These are phyloP conservation scores for Chaetomidium leptoderma DNA, from an alignment of 495 filamentous ascomycete genomes.

Conservation along the genomic window DNA sequence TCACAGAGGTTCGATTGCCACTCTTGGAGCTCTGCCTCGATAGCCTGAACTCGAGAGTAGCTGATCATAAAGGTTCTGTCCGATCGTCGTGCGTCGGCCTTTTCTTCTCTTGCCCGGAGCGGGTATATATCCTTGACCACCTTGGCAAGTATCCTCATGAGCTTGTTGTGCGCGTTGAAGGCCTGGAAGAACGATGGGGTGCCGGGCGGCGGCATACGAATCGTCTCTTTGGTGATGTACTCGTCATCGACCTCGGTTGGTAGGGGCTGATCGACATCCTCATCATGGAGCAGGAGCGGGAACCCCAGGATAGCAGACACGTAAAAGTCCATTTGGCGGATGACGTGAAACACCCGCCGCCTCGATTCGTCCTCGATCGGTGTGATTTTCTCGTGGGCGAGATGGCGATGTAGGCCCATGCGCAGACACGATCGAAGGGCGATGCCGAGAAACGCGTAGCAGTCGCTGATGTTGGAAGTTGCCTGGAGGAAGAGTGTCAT, in stretches of 20 bases:
- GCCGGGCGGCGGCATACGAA: constrained; percentile 70
- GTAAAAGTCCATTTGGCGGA: constrained; percentile 92
- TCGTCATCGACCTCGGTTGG: constrained; percentile 87
- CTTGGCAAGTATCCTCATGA: constrained; percentile 76
- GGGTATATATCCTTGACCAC: constrained; percentile 89
- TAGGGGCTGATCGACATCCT: constrained; percentile 88
- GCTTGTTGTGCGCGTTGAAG: constrained; percentile 75
- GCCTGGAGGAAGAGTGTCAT: constrained; percentile 93
- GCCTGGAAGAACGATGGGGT: constrained; percentile 71
- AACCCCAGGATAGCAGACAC: constrained; percentile 85
- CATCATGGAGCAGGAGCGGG: constrained; percentile 75
- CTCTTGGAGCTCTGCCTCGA: constrained; percentile 75
- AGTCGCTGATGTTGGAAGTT: constrained; percentile 84
- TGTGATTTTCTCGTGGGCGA: constrained; percentile 64
- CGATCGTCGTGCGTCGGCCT: constrained; percentile 38
- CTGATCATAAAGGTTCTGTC: constrained; percentile 71
- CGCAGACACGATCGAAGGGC: constrained; percentile 79
- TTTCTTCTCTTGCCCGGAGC: constrained; percentile 65
- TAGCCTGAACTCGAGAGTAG: constrained; percentile 82
- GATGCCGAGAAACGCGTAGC: constrained; percentile 90
- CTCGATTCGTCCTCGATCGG: constrained; percentile 81
- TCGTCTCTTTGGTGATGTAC: constrained; percentile 74
- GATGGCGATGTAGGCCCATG: constrained; percentile 80
- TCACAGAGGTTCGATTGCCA: constrained; percentile 81
- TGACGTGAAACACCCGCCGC: constrained; percentile 82